These are phyloP conservation scores for Phaeosphaeria sp. DNA, from an alignment of 2,329 filamentous ascomycete species.

Conservation along the genomic window DNA sequence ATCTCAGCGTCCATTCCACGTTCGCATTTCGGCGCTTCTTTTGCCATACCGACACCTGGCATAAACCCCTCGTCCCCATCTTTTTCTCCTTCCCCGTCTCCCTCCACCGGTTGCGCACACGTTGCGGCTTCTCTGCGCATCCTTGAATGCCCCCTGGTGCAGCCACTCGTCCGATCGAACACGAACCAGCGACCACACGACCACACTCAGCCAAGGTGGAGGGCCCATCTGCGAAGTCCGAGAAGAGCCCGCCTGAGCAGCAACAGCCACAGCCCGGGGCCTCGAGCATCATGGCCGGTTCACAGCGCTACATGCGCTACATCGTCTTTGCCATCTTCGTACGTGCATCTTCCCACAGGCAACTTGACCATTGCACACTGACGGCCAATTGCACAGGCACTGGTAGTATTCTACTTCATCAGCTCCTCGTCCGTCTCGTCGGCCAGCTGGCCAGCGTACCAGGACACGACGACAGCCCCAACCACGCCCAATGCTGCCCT, in stretches of 20 bases:
- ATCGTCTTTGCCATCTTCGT: constrained; percentile 86
- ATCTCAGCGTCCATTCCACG: constrained; percentile 14
- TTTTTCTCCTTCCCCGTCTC: not conserved
- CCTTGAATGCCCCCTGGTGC: not conserved
- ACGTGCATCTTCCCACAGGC: constrained; percentile 29
- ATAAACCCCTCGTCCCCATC: not conserved
- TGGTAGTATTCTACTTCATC: constrained; percentile 83
- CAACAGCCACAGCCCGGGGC: constrained; percentile 18
- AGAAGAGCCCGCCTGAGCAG: constrained; percentile 26
- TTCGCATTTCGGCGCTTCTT: not conserved
- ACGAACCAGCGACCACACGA: not conserved
- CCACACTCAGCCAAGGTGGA: constrained; percentile 35
- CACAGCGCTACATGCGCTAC: constrained; percentile 74
- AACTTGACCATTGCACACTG: not conserved
- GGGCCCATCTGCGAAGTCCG: constrained; percentile 20
- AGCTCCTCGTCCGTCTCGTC: constrained; percentile 62
- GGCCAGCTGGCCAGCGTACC: constrained; percentile 40
- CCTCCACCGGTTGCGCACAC: constrained; percentile 12
- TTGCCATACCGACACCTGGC: not conserved
- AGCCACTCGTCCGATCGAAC: not conserved
- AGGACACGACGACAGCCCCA: constrained; percentile 19
- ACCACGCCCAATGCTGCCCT: constrained; percentile 18
- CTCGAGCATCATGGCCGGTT: constrained; percentile 69
- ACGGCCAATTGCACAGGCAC: constrained; percentile 52
- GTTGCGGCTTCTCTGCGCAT: constrained; percentile 11